These are phyloP conservation scores for Nitzschia sp. DNA, from an alignment of 108 stramenopile species.

Conservation along the genomic window DNA sequence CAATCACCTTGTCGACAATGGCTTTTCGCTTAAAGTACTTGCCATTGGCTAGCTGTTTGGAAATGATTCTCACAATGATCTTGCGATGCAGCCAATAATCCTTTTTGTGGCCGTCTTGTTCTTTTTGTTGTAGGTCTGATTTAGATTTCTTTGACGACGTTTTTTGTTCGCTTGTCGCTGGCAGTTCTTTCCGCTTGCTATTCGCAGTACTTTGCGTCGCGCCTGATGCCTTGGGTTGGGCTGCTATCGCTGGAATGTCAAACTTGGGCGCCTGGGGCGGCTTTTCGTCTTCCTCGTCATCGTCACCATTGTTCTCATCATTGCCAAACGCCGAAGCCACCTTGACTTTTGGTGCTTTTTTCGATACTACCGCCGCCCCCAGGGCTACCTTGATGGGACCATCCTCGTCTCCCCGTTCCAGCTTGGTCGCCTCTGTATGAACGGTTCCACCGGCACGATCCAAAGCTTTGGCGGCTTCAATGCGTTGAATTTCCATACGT, in stretches of 20 bases:
- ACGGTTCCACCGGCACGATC: constrained; percentile 66
- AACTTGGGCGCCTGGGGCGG: not conserved
- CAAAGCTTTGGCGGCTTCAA: constrained; percentile 79
- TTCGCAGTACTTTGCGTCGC: constrained; percentile 14
- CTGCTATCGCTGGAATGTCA: not conserved
- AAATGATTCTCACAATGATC: constrained; percentile 83
- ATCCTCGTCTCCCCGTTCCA: constrained; percentile 38
- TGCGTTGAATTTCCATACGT: constrained; percentile 58
- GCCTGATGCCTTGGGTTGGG: constrained; percentile 3
- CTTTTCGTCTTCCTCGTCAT: constrained; percentile 19
- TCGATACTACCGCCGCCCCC: not conserved
- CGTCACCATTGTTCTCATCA: constrained; percentile 39
- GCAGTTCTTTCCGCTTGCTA: constrained; percentile 8
- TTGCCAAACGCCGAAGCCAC: constrained; percentile 25
- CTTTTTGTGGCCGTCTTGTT: constrained; percentile 12
- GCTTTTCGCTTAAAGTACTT: constrained; percentile 88
- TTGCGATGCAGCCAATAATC: constrained; percentile 77
- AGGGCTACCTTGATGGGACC: constrained; percentile 40
- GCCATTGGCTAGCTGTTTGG: constrained; percentile 71
- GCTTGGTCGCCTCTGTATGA: constrained; percentile 54
- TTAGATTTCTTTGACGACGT: constrained; percentile 4
- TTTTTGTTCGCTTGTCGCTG: not conserved
- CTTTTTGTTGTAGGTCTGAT: constrained; percentile 1
- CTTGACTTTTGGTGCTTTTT: constrained; percentile 16
- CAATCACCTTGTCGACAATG: constrained; percentile 65